Conservation (phyloP, 2,329 filamentous ascomycete species). For the Aureobasidium pullulans region DNA sequence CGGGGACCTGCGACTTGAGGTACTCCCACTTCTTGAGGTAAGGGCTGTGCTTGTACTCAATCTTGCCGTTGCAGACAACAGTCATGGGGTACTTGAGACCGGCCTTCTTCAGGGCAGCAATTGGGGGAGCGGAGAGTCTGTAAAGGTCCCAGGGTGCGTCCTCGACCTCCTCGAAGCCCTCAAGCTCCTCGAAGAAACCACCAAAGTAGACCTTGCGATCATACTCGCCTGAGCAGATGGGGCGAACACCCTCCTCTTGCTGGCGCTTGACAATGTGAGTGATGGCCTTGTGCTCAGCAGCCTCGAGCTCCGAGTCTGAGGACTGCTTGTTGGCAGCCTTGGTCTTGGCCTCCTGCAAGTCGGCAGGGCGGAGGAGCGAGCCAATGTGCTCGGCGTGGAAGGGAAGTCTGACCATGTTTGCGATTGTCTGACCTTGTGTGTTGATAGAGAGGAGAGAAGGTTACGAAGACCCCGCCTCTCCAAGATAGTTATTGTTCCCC, state of each 20-base stretch:
- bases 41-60: constrained; percentile 27
- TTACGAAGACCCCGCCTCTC: neutral
- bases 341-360: constrained; percentile 53
- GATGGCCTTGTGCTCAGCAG: constrained; percentile 59
- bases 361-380: constrained; percentile 59
- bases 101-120: constrained; percentile 31
- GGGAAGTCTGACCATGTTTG: constrained; percentile 36
- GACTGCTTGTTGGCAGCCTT: constrained; percentile 49
- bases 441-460: neutral
- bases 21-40: constrained; percentile 32
- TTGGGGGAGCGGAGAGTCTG: constrained; percentile 29
- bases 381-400: constrained; percentile 70
- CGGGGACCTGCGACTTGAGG: constrained; percentile 25
- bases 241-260: constrained; percentile 53
- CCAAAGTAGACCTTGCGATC: constrained; percentile 33
- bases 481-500: constrained; percentile 2
- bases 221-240: constrained; percentile 65
- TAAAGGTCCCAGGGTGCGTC: constrained; percentile 31
- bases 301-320: constrained; percentile 48
- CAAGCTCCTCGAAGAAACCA: constrained; percentile 33
- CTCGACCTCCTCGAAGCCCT: constrained; percentile 30
- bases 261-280: constrained; percentile 59
- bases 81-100: constrained; percentile 33
- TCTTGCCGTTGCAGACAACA: constrained; percentile 31
- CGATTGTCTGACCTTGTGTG: neutral